A percentile compares a stretch with the other conserved stretches of the same genome.
These are phyloP conservation scores for Carex pumila DNA, from an alignment of 176 grass and related monocot species.

Conservation along the genomic window DNA sequence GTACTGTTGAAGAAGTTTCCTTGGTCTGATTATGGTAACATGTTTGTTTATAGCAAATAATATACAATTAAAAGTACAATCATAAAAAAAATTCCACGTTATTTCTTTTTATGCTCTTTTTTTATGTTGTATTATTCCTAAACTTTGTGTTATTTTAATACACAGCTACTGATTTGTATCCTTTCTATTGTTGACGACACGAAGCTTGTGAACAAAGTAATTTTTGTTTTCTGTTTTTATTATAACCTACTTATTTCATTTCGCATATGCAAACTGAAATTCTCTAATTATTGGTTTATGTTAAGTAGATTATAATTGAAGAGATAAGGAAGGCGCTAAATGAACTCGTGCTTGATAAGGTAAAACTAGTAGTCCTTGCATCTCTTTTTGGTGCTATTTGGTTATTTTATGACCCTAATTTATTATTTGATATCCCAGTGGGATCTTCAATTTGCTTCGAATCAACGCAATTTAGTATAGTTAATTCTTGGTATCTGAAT, in stretches of 20 bases:
- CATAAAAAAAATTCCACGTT: background rate
- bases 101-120: background rate
- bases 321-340: constrained; percentile 55
- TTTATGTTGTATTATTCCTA: constrained; percentile 27
- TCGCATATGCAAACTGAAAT: background rate
- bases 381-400: background rate
- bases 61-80: background rate
- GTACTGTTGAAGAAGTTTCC: background rate
- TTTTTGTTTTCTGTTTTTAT: background rate
- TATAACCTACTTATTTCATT: background rate
- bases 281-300: constrained; percentile 18
- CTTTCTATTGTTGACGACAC: constrained; percentile 92
- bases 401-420: background rate
- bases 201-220: constrained; percentile 77
- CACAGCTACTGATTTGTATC: constrained; percentile 60
- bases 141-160: constrained; percentile 9
- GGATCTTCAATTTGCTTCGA: background rate
- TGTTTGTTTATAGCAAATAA: background rate
- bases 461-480: background rate
- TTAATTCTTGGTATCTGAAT: background rate
- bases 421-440: background rate
- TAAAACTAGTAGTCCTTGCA: constrained; percentile 1
- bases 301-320: constrained; percentile 54
- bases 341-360: constrained; percentile 80
- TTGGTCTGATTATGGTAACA: background rate